Conservation (phyloP, 2,329 filamentous ascomycete genomes). For the Madurella fahalii region DNA sequence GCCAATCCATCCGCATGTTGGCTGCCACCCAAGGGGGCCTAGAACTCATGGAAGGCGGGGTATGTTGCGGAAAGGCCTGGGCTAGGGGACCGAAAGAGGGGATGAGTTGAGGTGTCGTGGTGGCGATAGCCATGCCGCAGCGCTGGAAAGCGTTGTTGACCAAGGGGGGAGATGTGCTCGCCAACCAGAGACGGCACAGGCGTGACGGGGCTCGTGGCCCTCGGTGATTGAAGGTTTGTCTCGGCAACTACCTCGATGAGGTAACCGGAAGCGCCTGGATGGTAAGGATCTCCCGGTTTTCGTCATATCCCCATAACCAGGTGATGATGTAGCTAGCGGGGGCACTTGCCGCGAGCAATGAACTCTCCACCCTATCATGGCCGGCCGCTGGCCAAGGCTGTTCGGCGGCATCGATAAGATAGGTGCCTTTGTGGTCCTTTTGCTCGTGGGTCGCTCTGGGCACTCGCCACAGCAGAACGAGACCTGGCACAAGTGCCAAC, state of each 20-base stretch:
- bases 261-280: slow-evolving; percentile 1
- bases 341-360: neutral
- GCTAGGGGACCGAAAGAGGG: neutral
- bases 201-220: slow-evolving; percentile 5
- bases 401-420: neutral
- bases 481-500: too few species aligned
- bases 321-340: neutral
- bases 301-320: neutral
- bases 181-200: slow-evolving; percentile 13
- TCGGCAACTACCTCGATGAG: slow-evolving; percentile 5
- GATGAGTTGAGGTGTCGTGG: neutral
- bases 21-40: slow-evolving; percentile 6
- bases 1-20: neutral
- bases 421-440: neutral
- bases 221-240: slow-evolving; percentile 6
- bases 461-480: neutral
- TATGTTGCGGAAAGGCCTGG: slow-evolving; percentile 1
- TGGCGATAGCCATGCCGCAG: slow-evolving; percentile 15
- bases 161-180: neutral
- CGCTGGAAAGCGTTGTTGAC: neutral
- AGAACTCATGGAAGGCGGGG: slow-evolving; percentile 14
- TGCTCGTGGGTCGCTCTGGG: too few species aligned
- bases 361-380: neutral
- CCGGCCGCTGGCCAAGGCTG: neutral
- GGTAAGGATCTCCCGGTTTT: slow-evolving; percentile 4